Percentiles rank a stretch among this genome's conserved stretches.
Conservation (phyloP, 192 early-diverging fungal species). For the Entophlyctis helioformis region DNA sequence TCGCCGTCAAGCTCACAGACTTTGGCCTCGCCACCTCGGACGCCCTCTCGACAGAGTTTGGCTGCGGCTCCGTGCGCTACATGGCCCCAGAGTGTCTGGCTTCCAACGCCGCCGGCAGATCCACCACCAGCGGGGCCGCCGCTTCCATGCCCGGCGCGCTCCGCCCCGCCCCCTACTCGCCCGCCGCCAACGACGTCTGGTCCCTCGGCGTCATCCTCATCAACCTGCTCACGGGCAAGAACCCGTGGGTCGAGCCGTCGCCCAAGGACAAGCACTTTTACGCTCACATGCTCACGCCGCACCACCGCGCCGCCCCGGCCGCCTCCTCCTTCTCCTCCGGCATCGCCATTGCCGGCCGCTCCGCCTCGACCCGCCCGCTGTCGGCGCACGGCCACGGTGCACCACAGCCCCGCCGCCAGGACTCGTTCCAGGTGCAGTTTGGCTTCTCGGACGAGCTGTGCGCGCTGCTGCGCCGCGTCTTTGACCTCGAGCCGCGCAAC, state of each 20-base stretch:
- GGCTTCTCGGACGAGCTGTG: too few species aligned
- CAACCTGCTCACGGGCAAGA: conserved; percentile 77
- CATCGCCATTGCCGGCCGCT: too few species aligned
- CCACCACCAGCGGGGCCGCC: not conserved
- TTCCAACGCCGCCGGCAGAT: not conserved
- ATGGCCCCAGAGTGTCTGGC: conserved; percentile 68
- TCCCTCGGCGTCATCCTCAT: conserved; percentile 78
- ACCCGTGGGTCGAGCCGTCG: conserved; percentile 56
- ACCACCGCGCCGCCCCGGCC: too few species aligned
- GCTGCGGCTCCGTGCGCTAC: conserved; percentile 83
- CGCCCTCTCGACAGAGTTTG: conserved; percentile 63
- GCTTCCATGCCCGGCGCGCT: conserved; percentile 23
- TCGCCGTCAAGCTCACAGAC: conserved; percentile 69
- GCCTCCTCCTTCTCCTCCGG: too few species aligned
- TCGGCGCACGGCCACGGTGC: too few species aligned
- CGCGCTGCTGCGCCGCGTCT: too few species aligned
- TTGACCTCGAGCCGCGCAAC: too few species aligned
- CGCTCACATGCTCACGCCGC: too few species aligned
- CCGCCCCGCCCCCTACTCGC: conserved; percentile 36
- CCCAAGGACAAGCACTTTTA: too few species aligned
- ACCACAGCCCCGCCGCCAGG: too few species aligned
- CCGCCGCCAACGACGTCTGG: conserved; percentile 81
- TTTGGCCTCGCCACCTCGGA: conserved; percentile 89
- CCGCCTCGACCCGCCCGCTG: too few species aligned
- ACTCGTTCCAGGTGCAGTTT: too few species aligned